Conservation (phyloP, 2,329 filamentous ascomycete species). For the Teratosphaeriaceae sp. region DNA sequence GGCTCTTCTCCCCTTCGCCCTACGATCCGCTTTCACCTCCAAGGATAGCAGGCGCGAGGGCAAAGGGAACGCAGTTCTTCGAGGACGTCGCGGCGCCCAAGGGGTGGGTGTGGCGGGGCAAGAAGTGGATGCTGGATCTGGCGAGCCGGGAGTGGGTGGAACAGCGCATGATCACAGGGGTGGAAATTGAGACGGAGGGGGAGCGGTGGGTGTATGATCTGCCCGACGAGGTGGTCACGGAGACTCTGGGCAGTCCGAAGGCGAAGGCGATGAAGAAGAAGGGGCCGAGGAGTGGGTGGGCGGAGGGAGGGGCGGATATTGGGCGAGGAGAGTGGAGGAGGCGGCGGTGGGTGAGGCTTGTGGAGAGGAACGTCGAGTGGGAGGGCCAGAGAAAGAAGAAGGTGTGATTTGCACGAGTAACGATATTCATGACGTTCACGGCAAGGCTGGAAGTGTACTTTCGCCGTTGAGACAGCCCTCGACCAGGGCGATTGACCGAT, state of each 20-base stretch:
- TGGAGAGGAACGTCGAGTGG: constrained; percentile 40
- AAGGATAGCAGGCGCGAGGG: constrained; percentile 69
- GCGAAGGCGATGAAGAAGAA: constrained; percentile 20
- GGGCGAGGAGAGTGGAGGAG: constrained; percentile 71
- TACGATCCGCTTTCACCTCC: constrained; percentile 78
- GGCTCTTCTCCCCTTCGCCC: constrained; percentile 79
- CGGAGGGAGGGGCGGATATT: constrained; percentile 58
- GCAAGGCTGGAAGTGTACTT: no score
- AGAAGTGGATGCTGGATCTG: constrained; percentile 93
- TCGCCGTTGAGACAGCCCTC: no score
- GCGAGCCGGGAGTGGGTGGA: constrained; percentile 95
- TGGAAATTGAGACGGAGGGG: constrained; percentile 87
- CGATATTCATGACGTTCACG: no score
- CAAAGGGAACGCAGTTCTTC: constrained; percentile 84
- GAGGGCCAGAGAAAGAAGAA: no score
- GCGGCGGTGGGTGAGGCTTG: constrained; percentile 68
- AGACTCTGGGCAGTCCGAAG: constrained; percentile 33
- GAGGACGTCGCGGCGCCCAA: constrained; percentile 80
- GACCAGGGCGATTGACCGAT: no score
- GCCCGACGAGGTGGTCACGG: constrained; percentile 52
- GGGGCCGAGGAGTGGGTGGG: constrained; percentile 53
- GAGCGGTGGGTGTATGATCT: constrained; percentile 85
- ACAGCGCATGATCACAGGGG: constrained; percentile 89
- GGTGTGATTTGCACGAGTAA: no score
- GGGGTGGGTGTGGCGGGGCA: constrained; percentile 93